Evolutionary conservation across 495 filamentous ascomycete genomes (phyloP), one percentile per base, ranked within the genome.

Genomic region (Lasiosphaeria hispida): DNA sequence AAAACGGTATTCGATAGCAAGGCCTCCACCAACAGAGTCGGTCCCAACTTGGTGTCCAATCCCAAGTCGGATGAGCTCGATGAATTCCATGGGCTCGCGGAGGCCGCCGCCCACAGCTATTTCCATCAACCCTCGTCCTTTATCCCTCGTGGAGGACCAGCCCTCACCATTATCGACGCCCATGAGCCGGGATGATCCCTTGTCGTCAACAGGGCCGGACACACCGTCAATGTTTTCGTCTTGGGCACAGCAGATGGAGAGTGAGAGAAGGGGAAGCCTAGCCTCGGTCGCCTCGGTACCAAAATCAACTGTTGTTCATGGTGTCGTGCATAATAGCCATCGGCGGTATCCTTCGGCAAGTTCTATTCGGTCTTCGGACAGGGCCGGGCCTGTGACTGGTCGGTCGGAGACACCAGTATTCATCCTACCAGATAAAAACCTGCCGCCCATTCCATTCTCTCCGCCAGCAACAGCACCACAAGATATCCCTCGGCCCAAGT

Each of bases 131-230:
- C 38, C 67, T 1, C 71, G 78, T 9, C 77, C 79, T 1, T 66
- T 82, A 14, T 80, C 78, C 10, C 73, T 78, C 30, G 79, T 82
- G 3, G 63, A 71, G 33, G 78, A 81, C 62, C 74, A 79, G 17
- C 77, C 76, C 1, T 79, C 77, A 0, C 77, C 78, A 9, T 55
- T 53, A 14, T 62, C 59, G 13, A 42, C 55, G 30, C 39, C 53
- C n/a, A 15, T 33, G 10, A 52, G 19, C 7, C 41, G 50, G 33
- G 50, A 49, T 18, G 59, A 53, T 37, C 17, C 48, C 36, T 44
- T 53, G 17, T 53, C 66, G 17, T 53, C 66, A 23, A 54, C 65
- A 38, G 56, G 56, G 6, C 67, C 67, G 6, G 61, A 69, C 17
- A 60, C 69, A 8, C 61, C 66, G 4, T 68, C 67, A 7, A 62